A percentile compares a stretch with the other conserved stretches of the same genome.
These are phyloP conservation scores for Magnaporthales sp. DNA, from an alignment of 2,329 filamentous ascomycete species.

Conservation along the genomic window DNA sequence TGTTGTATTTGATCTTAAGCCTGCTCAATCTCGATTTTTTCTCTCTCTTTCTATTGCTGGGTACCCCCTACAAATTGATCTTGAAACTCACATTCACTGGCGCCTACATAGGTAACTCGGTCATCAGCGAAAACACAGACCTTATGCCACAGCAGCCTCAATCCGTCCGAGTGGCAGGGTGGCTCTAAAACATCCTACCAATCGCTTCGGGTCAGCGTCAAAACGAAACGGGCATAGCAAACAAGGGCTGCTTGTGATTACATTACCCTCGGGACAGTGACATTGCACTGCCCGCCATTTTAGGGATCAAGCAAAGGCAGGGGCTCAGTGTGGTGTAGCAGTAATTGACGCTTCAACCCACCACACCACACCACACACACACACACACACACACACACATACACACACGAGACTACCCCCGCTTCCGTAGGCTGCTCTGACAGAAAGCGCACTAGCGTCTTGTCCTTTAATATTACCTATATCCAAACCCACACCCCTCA, in stretches of 20 bases:
- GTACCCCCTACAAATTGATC: not conserved
- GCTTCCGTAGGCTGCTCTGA: not conserved
- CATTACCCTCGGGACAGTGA: not conserved
- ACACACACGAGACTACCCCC: not conserved
- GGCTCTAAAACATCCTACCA: not conserved
- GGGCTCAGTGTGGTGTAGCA: not conserved
- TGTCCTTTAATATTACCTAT: slow-evolving; percentile 1
- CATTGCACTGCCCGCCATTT: not conserved
- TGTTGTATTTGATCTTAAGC: not conserved
- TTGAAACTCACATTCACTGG: too few species aligned
- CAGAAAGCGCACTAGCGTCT: not conserved
- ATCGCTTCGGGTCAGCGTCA: not conserved
- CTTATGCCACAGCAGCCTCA: not conserved
- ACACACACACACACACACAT: not conserved
- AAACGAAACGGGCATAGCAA: not conserved
- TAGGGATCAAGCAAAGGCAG: not conserved
- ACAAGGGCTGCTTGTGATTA: not conserved
- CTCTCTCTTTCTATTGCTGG: not conserved
- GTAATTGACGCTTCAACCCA: not conserved
- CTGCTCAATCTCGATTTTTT: not conserved
- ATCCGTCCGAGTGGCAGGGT: not conserved
- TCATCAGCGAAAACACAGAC: too few species aligned
- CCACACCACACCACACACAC: not conserved
- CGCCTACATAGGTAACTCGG: too few species aligned
- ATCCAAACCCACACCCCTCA: not conserved